Conservation (phyloP, 257 asterid genomes). For the Nyctanthes arbortristis region DNA sequence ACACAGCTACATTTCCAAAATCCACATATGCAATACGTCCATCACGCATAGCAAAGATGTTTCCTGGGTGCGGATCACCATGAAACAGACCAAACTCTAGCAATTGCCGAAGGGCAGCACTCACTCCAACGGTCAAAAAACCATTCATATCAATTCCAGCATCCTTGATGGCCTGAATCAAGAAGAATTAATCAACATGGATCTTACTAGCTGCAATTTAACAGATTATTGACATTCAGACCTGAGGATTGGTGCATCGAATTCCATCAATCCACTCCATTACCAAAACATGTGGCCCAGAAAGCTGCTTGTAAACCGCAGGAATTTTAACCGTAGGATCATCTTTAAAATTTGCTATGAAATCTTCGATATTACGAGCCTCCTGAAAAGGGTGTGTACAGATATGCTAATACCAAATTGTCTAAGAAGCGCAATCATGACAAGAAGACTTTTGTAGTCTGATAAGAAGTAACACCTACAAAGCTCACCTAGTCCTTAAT, state of each 20-base stretch:
- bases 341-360: constrained; percentile 88
- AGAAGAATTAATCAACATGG: constrained; percentile 24
- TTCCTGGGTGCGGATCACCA: constrained; percentile 99
- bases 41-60: constrained; percentile 96
- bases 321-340: constrained; percentile 99
- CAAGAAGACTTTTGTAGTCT: constrained; percentile 7
- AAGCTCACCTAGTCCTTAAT: not conserved
- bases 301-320: constrained; percentile 75
- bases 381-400: constrained; percentile 50
- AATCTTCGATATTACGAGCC: constrained; percentile 97
- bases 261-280: constrained; percentile 99
- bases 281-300: constrained; percentile 89
- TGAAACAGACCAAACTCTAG: constrained; percentile 97
- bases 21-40: constrained; percentile 99
- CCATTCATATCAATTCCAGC: constrained; percentile 84
- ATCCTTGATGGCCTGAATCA: constrained; percentile 79
- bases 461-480: constrained; percentile 7
- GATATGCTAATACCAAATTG: constrained; percentile 11
- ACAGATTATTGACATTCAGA: constrained; percentile 25
- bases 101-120: constrained; percentile 96
- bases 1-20: constrained; percentile 98
- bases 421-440: constrained; percentile 2
- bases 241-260: constrained; percentile 99
- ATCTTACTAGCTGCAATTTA: constrained; percentile 19
- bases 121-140: constrained; percentile 95